Base-by-base conservation (phyloP, 345 rosid species). In the Crucihimalaya himalaica region DNA sequence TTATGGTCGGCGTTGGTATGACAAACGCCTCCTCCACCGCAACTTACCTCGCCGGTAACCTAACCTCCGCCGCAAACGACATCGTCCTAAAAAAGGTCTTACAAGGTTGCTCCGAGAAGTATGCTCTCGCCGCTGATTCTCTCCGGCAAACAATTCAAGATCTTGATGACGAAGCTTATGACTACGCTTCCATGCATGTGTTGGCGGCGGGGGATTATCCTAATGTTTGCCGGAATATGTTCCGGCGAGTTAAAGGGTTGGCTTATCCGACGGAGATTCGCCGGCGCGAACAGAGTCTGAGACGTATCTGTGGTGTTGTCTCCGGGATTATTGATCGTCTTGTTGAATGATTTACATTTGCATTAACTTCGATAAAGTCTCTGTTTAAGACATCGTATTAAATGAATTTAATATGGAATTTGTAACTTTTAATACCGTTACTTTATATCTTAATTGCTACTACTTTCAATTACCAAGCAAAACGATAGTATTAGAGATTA, bases 121-220 rank as follows among this genome's bases (percentile, higher is more conserved):
- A 91, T 58, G 16, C 71, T 11, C 81, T 70, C 23, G 88, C 98
- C 0, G 83, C 77, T 3, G 86, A 82, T 39, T 87, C 98, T 28
- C 84, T 93, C 13, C 84, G 66, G 53, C 57, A 72, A 34, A 77
- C 94, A 0, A 77, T 57, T 29, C 69, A 63, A 46, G 94, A 91
- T 77, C 56, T 91, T 69, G 81, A 27, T 9, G 16, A 32, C 18
- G 96, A 93, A 77, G 62, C 78, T 3, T 88, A 83, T 71, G 96
- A 91, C 66, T 83, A 82, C 20, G 98, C 92, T n/a, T 86, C 80
- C 72, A 73, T 91, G 84, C 86, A 91, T 54, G 66, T 85, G 1
- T 59, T 80, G 82, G 98, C 93, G 0, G 92, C 96, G 7, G 72
- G 76, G 7, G 97, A 91, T 68, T 89, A 91, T 56, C 95, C 93